Base-by-base conservation (phyloP, 129 eudicot genomes). In the Glebionis coronaria region DNA sequence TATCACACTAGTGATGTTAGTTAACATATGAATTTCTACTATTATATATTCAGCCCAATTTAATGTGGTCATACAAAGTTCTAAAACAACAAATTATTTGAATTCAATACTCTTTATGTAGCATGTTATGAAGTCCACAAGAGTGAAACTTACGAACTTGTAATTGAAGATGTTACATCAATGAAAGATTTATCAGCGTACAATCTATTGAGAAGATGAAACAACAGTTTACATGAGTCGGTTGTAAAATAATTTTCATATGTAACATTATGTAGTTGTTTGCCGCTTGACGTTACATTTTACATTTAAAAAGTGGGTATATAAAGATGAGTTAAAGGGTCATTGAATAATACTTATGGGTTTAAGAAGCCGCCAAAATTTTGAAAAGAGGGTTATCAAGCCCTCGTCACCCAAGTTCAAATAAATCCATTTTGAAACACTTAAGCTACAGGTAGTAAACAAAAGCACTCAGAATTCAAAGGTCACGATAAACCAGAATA, bases 101-200 rank as follows among this genome's bases (percentile, higher is more conserved):
- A 8, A 12, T 11, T 44, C 5, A 14, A 20, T 3, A 27, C n/a
- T n/a, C n/a, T 58, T 18, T 69, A n/a, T 69, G 35, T 67, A 94
- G 99, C 95, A 94, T 25, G 99, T 94, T 66, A 76, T 94, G 28
- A 94, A 94, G 77, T 84, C 95, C 3, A 87, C 99, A 54, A 94
- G 90, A 80, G 19, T 73, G 20, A 97, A 94, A 67, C 81, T 94
- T 15, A 85, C 28, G 99, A 94, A 80, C 84, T 94, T 72, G 84
- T 80, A 46, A 82, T 94, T 25, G 99, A 94, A 61, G 97, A 94
- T 79, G 68, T 76, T 15, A 71, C 79, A 50, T 59, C 77, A 54
- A 82, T 94, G 69, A 79, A 76, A 81, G 99, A 90, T 76, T 78
- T 94, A 62, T 97, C 97, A 28, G 90, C 99, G 7, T 94, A 86